phyloP scores from a whole-genome alignment of 1,139 yeast genomes.

The Hemisphaericaspora subhashii region DNA sequence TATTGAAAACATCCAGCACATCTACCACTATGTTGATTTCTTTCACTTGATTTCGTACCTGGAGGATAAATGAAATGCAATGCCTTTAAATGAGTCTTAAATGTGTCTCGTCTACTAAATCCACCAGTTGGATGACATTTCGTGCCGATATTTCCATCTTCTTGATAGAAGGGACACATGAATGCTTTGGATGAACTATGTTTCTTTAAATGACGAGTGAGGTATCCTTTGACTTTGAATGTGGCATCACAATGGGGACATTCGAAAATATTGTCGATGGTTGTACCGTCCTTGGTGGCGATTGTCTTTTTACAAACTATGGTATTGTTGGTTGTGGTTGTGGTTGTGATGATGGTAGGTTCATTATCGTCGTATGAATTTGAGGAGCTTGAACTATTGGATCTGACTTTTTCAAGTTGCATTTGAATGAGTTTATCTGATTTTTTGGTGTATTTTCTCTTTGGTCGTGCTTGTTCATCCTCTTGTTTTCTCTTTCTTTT shows the following conservation, averaged over 20 bases:
- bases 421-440: constrained; percentile 3
- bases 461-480: constrained; percentile 7
- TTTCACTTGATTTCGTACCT: constrained; percentile 50
- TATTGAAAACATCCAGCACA: constrained; percentile 58
- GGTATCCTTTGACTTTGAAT: constrained; percentile 56
- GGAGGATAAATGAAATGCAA: constrained; percentile 61
- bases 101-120: constrained; percentile 58
- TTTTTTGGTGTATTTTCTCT: constrained; percentile 6
- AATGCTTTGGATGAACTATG: constrained; percentile 53
- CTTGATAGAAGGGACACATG: constrained; percentile 53
- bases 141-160: constrained; percentile 32
- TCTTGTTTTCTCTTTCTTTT: constrained; percentile 11
- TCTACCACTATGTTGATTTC: constrained; percentile 47
- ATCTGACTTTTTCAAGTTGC: constrained; percentile 3
- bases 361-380: constrained; percentile 2
- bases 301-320: constrained; percentile 15
- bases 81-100: constrained; percentile 57
- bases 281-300: constrained; percentile 12
- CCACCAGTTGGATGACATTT: constrained; percentile 63
- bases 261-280: constrained; percentile 13
- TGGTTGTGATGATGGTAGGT: constrained; percentile 11
- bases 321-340: constrained; percentile 16
- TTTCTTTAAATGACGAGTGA: constrained; percentile 57
- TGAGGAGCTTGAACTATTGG: neutral
- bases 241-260: constrained; percentile 48